These are phyloP conservation scores for Thraustochytrium striatum DNA, from an alignment of 352 stramenopile species.

Conservation along the genomic window DNA sequence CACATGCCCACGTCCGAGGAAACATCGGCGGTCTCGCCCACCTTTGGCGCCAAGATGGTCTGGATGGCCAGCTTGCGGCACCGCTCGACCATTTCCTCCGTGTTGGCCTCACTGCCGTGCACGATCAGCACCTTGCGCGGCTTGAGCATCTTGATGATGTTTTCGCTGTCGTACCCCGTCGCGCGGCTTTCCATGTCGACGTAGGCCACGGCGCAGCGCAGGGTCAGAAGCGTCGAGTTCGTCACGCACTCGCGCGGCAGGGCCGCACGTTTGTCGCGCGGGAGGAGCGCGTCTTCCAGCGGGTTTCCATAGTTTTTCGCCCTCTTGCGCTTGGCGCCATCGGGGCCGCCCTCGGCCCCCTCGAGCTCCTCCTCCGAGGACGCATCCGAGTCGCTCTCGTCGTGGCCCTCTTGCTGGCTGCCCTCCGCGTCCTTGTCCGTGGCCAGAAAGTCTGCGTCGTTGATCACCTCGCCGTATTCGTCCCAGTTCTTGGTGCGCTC, in stretches of 20 bases:
- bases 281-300: constrained; percentile 16
- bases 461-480: constrained; percentile 40
- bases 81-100: neutral
- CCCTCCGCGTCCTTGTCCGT: neutral
- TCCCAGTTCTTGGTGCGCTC: constrained; percentile 39
- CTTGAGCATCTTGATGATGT: constrained; percentile 17
- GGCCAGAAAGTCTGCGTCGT: constrained; percentile 24
- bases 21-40: constrained; percentile 32
- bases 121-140: constrained; percentile 34
- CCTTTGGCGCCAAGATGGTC: neutral
- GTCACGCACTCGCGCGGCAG: constrained; percentile 6
- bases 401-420: neutral
- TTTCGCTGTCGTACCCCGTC: neutral
- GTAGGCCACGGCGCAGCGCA: constrained; percentile 35
- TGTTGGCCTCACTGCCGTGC: neutral
- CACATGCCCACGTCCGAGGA: constrained; percentile 45
- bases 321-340: neutral
- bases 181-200: constrained; percentile 31
- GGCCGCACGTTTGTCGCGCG: neutral
- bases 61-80: constrained; percentile 22
- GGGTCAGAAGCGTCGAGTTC: neutral
- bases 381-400: constrained; percentile 17
- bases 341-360: constrained; percentile 8
- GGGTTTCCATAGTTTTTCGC: neutral
- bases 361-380: neutral